These are phyloP conservation scores for Amauroascus niger DNA, from an alignment of 2,329 filamentous ascomycete species.

Conservation along the genomic window DNA sequence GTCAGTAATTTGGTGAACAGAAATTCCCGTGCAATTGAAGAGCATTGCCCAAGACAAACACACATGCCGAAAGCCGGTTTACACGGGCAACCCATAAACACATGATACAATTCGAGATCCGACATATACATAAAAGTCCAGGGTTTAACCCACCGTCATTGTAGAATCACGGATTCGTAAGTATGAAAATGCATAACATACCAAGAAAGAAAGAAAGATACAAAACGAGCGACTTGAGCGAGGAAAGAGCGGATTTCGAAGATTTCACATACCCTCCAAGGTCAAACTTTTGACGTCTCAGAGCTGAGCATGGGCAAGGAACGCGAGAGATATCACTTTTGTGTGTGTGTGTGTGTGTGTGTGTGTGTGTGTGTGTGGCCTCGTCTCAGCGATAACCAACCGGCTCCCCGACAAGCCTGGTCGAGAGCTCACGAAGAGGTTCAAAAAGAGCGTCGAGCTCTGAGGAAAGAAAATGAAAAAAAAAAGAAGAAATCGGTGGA, in stretches of 20 bases:
- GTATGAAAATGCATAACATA: conserved; percentile 6
- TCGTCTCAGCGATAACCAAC: background rate
- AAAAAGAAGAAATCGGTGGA: background rate
- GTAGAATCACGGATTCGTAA: background rate
- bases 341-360: too few relatives aligned
- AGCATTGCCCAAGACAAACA: background rate
- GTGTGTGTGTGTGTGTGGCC: background rate
- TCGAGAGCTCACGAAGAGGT: conserved; percentile 2
- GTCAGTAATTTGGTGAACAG: conserved; percentile 1
- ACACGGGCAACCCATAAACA: background rate
- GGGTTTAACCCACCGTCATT: background rate
- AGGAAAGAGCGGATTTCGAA: background rate
- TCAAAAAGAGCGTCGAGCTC: conserved; percentile 12
- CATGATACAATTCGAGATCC: conserved; percentile 3
- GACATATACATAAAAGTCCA: background rate
- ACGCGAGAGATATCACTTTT: background rate
- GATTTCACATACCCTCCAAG: conserved; percentile 1
- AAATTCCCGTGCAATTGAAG: background rate
- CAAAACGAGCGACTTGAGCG: conserved; percentile 12
- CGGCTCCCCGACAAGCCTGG: conserved; percentile 7
- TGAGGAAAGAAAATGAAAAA: background rate
- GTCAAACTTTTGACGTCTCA: conserved; percentile 11
- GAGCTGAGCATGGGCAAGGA: background rate
- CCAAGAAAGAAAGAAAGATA: conserved; percentile 8
- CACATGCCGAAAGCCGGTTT: background rate